Evolutionary conservation across 371 early-diverging fungal genomes (phyloP), one percentile per base, ranked within the genome.

Genomic region (Caulochytrium protostelioides): DNA sequence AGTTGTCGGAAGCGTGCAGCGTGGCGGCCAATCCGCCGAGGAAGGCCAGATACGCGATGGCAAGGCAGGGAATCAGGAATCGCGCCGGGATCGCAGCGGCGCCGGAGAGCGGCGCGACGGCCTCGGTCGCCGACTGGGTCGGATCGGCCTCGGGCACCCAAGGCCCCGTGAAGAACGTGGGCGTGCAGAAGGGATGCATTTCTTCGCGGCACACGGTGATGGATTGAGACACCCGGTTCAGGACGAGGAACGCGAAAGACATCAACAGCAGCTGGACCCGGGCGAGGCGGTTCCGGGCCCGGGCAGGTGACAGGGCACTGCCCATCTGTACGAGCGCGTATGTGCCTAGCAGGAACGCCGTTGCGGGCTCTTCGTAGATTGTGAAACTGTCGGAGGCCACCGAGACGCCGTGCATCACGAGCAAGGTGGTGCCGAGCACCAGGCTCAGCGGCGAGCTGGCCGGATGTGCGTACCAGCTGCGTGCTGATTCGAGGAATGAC

Each of bases 331-430:
- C 47, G 27, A 70, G 39, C 0, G 70, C 62, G 39, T 68, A 65
- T 0, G 72, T 58, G 43, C 72, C 74, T n/a, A 65, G 43, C 12
- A 79, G 52, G 39, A 59, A 66, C 2, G 61, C 49, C 13, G 72
- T 68, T 16, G 72, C 63, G 25, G 64, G 54, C 44, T 89, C 85
- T 55, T 91, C 89, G 62, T 65, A 74, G 23, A 85, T 63, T 0
- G 81, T 83, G 48, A 69, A 84, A 42, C 82, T 83, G 54, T 89
- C 84, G 6, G 89, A 89, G 0, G 71, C 74, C 32, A 81, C 62
- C 0, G 71, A 63, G 26, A 68, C 48, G 12, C 63, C 57, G 38
- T 77, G 74, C 41, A 57, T 37, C 5, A 46, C 35, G 16, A 62
- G 59, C 19, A 59, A 21, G 8, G 49, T 39, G n/a, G n/a, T n/a